Evolutionary conservation across 2,329 filamentous ascomycete species (phyloP).

Genomic region (Cercospora sp.): DNA sequence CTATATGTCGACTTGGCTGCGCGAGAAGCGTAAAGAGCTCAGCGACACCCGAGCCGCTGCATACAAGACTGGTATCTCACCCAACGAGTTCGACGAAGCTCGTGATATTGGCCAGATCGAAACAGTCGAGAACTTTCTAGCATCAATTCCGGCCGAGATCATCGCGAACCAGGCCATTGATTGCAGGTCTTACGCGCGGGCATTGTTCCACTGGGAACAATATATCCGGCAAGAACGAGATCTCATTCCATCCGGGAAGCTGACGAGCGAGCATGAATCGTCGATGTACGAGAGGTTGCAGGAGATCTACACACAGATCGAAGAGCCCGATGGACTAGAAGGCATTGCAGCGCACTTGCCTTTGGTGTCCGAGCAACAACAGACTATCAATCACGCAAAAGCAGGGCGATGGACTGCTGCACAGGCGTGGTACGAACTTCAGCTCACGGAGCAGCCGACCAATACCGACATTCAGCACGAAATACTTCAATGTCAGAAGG

Average conservation of each 20-base stretch:
- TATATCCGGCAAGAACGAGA: constrained; percentile 64
- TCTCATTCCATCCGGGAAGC: constrained; percentile 44
- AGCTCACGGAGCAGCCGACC: constrained; percentile 74
- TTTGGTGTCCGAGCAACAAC: constrained; percentile 86
- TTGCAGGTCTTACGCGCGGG: constrained; percentile 87
- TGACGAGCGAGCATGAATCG: constrained; percentile 45
- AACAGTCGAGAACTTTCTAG: constrained; percentile 71
- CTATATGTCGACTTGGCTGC: constrained; percentile 87
- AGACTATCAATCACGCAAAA: constrained; percentile 88
- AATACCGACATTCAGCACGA: constrained; percentile 78
- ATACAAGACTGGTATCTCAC: constrained; percentile 46
- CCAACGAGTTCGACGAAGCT: constrained; percentile 53
- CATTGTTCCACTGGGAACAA: constrained; percentile 92
- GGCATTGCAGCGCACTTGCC: constrained; percentile 87
- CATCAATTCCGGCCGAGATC: constrained; percentile 68
- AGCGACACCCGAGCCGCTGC: constrained; percentile 44
- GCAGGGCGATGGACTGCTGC: constrained; percentile 91
- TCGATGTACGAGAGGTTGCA: constrained; percentile 67
- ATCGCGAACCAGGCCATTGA: constrained; percentile 84
- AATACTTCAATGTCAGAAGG: constrained; percentile 82
- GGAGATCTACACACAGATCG: constrained; percentile 94
- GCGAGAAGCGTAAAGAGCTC: constrained; percentile 65
- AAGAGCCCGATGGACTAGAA: constrained; percentile 94
- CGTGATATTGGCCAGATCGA: constrained; percentile 55
- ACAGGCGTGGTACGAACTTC: constrained; percentile 96